phyloP scores from a whole-genome alignment of 805 yeast species.

The Torulaspora gathmanii region DNA sequence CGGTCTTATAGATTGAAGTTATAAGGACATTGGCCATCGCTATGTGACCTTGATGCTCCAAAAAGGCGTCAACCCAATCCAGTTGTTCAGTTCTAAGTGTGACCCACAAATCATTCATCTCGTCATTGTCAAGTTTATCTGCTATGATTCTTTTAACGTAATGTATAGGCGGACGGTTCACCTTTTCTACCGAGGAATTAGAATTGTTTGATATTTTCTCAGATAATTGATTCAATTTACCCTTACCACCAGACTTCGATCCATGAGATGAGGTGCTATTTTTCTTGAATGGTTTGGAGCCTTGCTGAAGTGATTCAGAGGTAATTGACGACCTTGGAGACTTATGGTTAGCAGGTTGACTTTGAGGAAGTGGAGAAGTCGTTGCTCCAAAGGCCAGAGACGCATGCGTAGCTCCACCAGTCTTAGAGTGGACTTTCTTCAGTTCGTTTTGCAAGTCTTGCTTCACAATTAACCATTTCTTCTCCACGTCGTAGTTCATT shows the following conservation, averaged over 20 bases:
- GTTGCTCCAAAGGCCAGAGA: background rate
- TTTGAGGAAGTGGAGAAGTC: background rate
- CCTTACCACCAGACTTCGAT: background rate
- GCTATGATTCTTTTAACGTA: constrained; percentile 73
- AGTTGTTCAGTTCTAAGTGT: constrained; percentile 85
- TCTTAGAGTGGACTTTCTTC: constrained; percentile 47
- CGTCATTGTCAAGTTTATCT: constrained; percentile 59
- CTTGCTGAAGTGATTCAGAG: constrained; percentile 1
- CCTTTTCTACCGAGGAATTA: constrained; percentile 29
- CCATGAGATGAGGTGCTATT: constrained; percentile 6
- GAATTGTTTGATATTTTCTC: constrained; percentile 24
- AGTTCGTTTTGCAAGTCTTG: constrained; percentile 80
- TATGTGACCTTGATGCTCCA: constrained; percentile 76
- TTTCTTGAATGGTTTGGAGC: constrained; percentile 5
- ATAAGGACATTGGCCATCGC: constrained; percentile 66
- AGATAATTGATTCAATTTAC: constrained; percentile 4
- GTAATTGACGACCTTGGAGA: constrained; percentile 8
- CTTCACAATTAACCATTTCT: constrained; percentile 86
- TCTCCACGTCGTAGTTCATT: constrained; percentile 65
- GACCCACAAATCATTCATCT: constrained; percentile 82
- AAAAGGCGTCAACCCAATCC: constrained; percentile 74
- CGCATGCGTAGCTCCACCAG: constrained; percentile 7
- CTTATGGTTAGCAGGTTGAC: background rate
- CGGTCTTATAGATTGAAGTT: constrained; percentile 37
- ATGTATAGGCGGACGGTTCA: constrained; percentile 56